phyloP scores from a whole-genome alignment of 495 filamentous ascomycete species.

The Neurospora intermedia region DNA sequence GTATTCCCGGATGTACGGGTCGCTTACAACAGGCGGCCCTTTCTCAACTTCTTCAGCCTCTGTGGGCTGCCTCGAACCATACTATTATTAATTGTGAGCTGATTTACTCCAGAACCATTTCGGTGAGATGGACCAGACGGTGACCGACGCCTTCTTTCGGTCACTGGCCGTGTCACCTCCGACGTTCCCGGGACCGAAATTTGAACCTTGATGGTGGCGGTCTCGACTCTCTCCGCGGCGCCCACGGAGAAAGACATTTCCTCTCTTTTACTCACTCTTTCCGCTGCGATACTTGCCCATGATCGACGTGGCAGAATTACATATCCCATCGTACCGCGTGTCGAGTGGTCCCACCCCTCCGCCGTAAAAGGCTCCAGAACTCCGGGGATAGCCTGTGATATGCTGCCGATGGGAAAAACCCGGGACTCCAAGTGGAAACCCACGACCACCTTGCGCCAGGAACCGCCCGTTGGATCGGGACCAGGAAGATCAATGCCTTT shows the following conservation, averaged over 20 bases:
- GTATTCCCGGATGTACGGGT: neutral
- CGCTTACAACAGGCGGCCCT: neutral
- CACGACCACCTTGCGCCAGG: neutral
- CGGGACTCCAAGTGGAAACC: neutral
- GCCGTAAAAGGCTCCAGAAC: neutral
- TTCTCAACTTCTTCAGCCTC: neutral
- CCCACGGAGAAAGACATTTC: constrained; percentile 10
- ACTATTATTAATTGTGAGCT: constrained; percentile 17
- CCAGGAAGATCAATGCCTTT: neutral
- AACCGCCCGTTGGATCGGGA: neutral
- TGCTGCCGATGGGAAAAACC: neutral
- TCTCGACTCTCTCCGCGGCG: neutral
- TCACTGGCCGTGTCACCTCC: neutral
- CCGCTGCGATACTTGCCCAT: neutral
- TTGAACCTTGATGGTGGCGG: neutral
- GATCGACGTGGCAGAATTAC: neutral
- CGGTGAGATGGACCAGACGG: constrained; percentile 1
- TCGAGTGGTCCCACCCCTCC: constrained; percentile 7
- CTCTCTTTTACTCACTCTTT: neutral
- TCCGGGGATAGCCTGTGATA: neutral
- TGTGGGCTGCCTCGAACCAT: constrained; percentile 3
- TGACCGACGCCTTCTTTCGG: neutral
- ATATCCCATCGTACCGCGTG: constrained; percentile 4
- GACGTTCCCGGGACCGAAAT: neutral
- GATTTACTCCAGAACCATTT: neutral